Base-by-base conservation (phyloP, 2,329 filamentous ascomycete species). In the Calcarisporium arbuscula region DNA sequence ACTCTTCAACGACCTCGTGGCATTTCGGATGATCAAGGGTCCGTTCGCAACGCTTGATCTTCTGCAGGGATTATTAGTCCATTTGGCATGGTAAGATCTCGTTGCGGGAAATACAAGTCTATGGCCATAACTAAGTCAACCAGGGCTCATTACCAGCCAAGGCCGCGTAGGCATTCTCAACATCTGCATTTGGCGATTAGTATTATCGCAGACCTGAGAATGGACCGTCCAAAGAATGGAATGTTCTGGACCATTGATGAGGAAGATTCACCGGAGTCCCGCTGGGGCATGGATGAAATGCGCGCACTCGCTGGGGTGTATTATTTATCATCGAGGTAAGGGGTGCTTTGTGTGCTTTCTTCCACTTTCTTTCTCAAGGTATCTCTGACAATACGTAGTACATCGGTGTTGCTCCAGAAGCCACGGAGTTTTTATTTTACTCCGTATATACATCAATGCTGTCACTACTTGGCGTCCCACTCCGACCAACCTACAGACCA, bases 131-230 rank as follows among this genome's bases (percentile, higher is more conserved):
- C 10, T 14, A n/a, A 11, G 11, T 14, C 9, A 15, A 5, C 10
- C 21, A 58, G 54, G 54, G 55, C 54, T 4, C 55, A 58, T 37
- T 57, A 48, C 25, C 55, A 56, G 17, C 51, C 50, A 14, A 37
- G 45, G 5, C 46, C 47, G 3, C 44, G 51, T 32, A 49, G 46
- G 26, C 50, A 51, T 23, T 50, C 47, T 1, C 55, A 58, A 14
- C 50, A 57, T 22, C 18, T 58, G 1, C 47, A 50, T 16, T 44
- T 58, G 6, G 54, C 55, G 2, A 47, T 41, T 4, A 57, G 55
- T 16, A 58, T 58, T 0, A 44, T 57, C 1, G 48, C 46, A 5
- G 55, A 58, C 14, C 28, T 58, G 42, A 46, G 55, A 6, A 37
- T 57, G 1, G 54, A 58, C 19, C 40, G 47, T 6, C 49, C 54